These are phyloP conservation scores for Yarrowia deformans DNA, from an alignment of 805 yeast genomes.

Conservation along the genomic window DNA sequence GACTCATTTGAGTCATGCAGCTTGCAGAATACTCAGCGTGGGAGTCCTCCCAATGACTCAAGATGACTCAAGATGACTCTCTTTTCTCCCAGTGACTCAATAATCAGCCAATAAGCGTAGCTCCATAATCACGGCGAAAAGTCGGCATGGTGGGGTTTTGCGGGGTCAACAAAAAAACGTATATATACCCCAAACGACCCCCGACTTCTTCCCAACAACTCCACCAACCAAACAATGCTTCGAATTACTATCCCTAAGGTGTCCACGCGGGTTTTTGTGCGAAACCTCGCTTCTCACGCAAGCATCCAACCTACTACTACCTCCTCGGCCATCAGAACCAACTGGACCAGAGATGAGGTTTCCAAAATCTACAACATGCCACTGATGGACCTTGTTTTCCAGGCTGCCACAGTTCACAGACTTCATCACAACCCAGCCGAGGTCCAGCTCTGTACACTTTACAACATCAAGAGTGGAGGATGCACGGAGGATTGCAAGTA, in stretches of 20 bases:
- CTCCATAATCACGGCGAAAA: background rate
- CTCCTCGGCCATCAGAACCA: slow-evolving; percentile 37
- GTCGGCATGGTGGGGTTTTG: slow-evolving; percentile 16
- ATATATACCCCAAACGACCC: slow-evolving; percentile 2
- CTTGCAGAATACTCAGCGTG: background rate
- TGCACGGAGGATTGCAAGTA: slow-evolving; percentile 84
- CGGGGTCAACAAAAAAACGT: slow-evolving; percentile 33
- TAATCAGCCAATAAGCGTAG: background rate
- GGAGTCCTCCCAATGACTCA: slow-evolving; percentile 8
- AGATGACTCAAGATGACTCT: slow-evolving; percentile 2
- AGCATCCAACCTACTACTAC: slow-evolving; percentile 20
- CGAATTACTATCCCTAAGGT: background rate
- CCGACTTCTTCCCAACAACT: slow-evolving; percentile 3
- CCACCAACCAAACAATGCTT: background rate
- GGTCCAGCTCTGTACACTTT: slow-evolving; percentile 76
- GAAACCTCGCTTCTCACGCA: slow-evolving; percentile 25
- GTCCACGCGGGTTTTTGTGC: background rate
- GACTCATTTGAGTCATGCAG: slow-evolving; percentile 21
- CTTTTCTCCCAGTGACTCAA: slow-evolving; percentile 21
- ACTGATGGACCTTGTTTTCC: slow-evolving; percentile 63
- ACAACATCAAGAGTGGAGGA: slow-evolving; percentile 80
- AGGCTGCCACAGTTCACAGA: slow-evolving; percentile 71
- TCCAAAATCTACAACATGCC: slow-evolving; percentile 70
- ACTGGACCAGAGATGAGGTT: slow-evolving; percentile 70
- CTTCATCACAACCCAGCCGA: slow-evolving; percentile 70